Conservation (phyloP, 108 stramenopile genomes). For the Skeletonema potamos region DNA sequence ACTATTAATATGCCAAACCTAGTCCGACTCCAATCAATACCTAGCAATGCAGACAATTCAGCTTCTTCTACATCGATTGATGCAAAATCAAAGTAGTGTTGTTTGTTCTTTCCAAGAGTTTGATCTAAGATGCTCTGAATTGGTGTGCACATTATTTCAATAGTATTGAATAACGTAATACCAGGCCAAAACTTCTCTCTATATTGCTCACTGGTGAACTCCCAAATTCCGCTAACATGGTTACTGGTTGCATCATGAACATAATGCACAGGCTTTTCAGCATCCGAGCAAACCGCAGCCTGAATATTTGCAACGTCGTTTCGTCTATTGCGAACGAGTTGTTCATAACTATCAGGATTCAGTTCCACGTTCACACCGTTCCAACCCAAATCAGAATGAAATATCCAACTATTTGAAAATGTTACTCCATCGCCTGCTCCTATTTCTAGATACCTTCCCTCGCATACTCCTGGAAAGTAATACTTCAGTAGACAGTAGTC, state of each 20-base stretch:
- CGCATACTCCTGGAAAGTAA: conserved; percentile 38
- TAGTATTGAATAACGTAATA: conserved; percentile 32
- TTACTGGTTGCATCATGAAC: conserved; percentile 9
- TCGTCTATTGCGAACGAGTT: conserved; percentile 24
- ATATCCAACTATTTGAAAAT: conserved; percentile 23
- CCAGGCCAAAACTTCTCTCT: conserved; percentile 31
- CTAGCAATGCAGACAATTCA: conserved; percentile 23
- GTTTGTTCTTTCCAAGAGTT: conserved; percentile 16
- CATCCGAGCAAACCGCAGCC: conserved; percentile 37
- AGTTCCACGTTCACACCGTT: conserved; percentile 37
- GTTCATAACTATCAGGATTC: conserved; percentile 27
- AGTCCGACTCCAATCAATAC: conserved; percentile 28
- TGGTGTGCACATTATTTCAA: conserved; percentile 33
- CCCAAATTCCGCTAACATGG: conserved; percentile 26
- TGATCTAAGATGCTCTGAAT: conserved; percentile 34
- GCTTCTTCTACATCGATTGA: conserved; percentile 34
- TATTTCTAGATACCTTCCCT: conserved; percentile 38
- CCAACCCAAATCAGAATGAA: conserved; percentile 26
- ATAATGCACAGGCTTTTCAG: conserved; percentile 28
- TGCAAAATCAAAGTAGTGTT: conserved; percentile 33
- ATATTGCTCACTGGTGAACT: conserved; percentile 24
- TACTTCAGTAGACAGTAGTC: conserved; percentile 34
- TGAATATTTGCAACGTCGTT: conserved; percentile 39
- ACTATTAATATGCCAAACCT: conserved; percentile 36
- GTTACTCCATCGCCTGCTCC: conserved; percentile 31